phyloP scores from a whole-genome alignment of 2,329 filamentous ascomycete genomes.

The Balansia obtecta region DNA sequence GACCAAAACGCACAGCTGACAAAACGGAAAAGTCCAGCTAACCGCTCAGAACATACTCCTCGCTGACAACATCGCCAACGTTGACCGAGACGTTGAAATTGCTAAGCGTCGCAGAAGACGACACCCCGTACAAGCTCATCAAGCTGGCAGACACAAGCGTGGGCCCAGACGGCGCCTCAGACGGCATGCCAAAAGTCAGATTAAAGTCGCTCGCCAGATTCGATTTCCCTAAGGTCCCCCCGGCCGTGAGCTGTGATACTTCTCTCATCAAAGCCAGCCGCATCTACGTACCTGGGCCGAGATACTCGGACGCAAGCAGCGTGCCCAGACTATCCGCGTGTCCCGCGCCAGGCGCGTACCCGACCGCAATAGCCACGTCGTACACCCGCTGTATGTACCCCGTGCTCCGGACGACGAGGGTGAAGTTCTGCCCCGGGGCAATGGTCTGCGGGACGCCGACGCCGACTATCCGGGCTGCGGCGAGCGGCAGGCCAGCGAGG shows the following conservation, averaged over 20 bases:
- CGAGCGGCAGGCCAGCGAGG: too few species aligned
- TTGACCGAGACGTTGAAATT: constrained; percentile 16
- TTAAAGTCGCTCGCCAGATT: constrained; percentile 15
- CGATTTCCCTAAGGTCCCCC: constrained; percentile 10
- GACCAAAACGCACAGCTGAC: too few species aligned
- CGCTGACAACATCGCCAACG: constrained; percentile 15
- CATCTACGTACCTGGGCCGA: constrained; percentile 27
- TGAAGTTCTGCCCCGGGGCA: constrained; percentile 23
- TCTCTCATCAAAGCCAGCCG: too few species aligned
- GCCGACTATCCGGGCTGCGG: too few species aligned
- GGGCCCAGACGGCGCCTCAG: constrained; percentile 10
- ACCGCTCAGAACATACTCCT: constrained; percentile 9
- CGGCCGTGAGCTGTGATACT: too few species aligned
- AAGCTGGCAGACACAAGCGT: constrained; percentile 16
- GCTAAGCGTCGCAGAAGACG: constrained; percentile 8
- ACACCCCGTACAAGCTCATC: constrained; percentile 17
- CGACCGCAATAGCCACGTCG: constrained; percentile 32
- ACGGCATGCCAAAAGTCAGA: constrained; percentile 15
- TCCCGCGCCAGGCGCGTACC: constrained; percentile 12
- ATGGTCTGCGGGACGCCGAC: constrained; percentile 29
- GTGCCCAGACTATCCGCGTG: constrained; percentile 18
- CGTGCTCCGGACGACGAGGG: constrained; percentile 24
- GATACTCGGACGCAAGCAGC: constrained; percentile 19
- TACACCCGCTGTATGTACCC: constrained; percentile 32
- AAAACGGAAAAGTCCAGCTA: not conserved